Conservation (phyloP, 805 yeast species). For the Zygoascus bituminiphila region DNA sequence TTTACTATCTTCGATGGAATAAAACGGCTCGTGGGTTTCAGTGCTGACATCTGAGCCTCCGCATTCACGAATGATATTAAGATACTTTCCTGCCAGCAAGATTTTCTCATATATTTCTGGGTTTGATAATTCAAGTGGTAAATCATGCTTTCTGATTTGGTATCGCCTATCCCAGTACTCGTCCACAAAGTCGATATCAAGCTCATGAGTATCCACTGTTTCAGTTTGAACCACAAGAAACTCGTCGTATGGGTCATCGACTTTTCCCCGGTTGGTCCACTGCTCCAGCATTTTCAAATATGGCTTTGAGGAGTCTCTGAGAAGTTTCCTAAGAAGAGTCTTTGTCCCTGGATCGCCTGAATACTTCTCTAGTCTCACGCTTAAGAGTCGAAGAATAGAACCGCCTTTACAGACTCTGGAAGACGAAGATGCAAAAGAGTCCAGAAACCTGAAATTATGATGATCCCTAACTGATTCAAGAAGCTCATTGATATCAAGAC, state of each 20-base stretch:
- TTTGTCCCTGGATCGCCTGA: slow-evolving; percentile 58
- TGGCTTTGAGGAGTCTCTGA: slow-evolving; percentile 49
- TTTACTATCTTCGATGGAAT: slow-evolving; percentile 34
- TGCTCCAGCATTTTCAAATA: slow-evolving; percentile 60
- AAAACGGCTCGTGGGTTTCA: slow-evolving; percentile 25
- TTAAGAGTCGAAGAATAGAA: slow-evolving; percentile 52
- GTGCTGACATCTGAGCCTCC: slow-evolving; percentile 34
- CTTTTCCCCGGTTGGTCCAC: slow-evolving; percentile 73
- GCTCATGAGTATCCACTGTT: slow-evolving; percentile 14
- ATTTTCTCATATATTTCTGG: slow-evolving; percentile 53
- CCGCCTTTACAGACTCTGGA: slow-evolving; percentile 57
- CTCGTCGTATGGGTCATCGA: slow-evolving; percentile 75
- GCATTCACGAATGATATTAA: slow-evolving; percentile 62
- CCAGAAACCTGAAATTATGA: slow-evolving; percentile 8
- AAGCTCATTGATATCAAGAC: slow-evolving; percentile 35
- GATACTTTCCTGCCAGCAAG: slow-evolving; percentile 73
- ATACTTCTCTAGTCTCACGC: slow-evolving; percentile 44
- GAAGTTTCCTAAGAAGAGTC: slow-evolving; percentile 44
- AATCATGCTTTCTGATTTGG: slow-evolving; percentile 63
- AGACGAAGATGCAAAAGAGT: slow-evolving; percentile 15
- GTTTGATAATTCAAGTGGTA: slow-evolving; percentile 55
- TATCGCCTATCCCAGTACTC: slow-evolving; percentile 46
- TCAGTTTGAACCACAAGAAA: slow-evolving; percentile 52
- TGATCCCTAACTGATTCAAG: slow-evolving; percentile 33
- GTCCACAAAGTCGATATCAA: slow-evolving; percentile 28